Evolutionary conservation across 169 alveolate species (phyloP).

Genomic region (Miamiensis avidus): DNA sequence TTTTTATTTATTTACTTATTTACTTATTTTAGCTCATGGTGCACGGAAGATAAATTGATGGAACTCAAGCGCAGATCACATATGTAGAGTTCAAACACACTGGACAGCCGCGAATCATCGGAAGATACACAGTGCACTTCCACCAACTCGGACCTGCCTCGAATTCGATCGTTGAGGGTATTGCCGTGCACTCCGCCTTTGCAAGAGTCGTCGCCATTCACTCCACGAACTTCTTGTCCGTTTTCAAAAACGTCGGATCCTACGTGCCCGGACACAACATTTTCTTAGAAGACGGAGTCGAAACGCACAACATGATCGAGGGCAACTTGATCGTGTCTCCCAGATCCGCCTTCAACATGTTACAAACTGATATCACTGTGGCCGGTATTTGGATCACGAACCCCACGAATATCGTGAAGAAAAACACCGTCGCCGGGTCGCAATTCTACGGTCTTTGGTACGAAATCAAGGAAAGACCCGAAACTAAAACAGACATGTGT

Average conservation of each 20-base stretch:
- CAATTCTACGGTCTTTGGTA: constrained; percentile 77
- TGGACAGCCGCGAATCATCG: constrained; percentile 71
- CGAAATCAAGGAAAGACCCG: constrained; percentile 52
- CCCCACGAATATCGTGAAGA: constrained; percentile 59
- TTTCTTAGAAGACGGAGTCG: constrained; percentile 83
- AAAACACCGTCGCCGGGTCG: constrained; percentile 75
- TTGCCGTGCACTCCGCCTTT: constrained; percentile 60
- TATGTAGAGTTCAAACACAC: constrained; percentile 57
- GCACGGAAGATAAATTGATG: constrained; percentile 55
- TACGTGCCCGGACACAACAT: constrained; percentile 73
- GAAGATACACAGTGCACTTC: constrained; percentile 76
- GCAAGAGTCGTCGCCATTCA: constrained; percentile 72
- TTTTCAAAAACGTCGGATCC: constrained; percentile 67
- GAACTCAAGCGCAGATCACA: constrained; percentile 57
- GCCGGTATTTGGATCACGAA: constrained; percentile 78
- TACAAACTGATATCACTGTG: constrained; percentile 70
- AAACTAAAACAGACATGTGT: constrained; percentile 52
- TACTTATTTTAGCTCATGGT: no score
- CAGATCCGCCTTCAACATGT: constrained; percentile 50
- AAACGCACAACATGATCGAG: constrained; percentile 57
- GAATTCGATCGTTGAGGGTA: constrained; percentile 58
- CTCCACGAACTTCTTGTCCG: constrained; percentile 56
- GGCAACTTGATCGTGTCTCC: constrained; percentile 55
- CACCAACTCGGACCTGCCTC: constrained; percentile 69
- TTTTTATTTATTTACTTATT: no score